phyloP scores from a whole-genome alignment of 495 filamentous ascomycete genomes.

The Aspergillus avenaceus region DNA sequence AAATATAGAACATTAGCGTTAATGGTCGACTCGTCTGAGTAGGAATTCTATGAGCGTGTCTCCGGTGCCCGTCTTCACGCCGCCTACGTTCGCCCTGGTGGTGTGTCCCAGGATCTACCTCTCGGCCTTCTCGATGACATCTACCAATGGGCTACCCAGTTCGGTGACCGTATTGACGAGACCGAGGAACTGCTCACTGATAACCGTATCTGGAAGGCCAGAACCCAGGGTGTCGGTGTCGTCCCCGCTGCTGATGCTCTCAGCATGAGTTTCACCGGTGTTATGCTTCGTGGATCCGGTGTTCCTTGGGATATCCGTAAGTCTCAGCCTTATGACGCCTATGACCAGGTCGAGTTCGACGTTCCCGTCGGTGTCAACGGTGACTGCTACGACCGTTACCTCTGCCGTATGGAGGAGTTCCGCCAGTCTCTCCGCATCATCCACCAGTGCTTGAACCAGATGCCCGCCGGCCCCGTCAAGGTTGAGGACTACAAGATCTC shows the following conservation, averaged over 20 bases:
- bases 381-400: slow-evolving; percentile 98
- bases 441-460: slow-evolving; percentile 97
- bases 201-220: slow-evolving; percentile 97
- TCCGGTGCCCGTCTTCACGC: slow-evolving; percentile 97
- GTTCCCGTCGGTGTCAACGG: slow-evolving; percentile 95
- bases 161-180: slow-evolving; percentile 98
- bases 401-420: slow-evolving; percentile 99
- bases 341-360: slow-evolving; percentile 96
- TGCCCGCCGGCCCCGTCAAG: slow-evolving; percentile 88
- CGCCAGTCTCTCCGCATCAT: slow-evolving; percentile 96
- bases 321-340: slow-evolving; percentile 93
- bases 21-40: not conserved
- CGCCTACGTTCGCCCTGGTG: slow-evolving; percentile 95
- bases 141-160: slow-evolving; percentile 99
- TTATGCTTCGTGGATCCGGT: slow-evolving; percentile 96
- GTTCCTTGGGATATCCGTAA: slow-evolving; percentile 99
- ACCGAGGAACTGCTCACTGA: slow-evolving; percentile 98
- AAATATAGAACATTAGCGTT: not conserved
- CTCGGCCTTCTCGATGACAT: slow-evolving; percentile 96
- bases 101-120: slow-evolving; percentile 93
- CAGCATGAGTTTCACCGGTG: slow-evolving; percentile 92
- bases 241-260: slow-evolving; percentile 88
- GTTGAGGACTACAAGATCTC: slow-evolving; percentile 99
- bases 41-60: slow-evolving; percentile 99
- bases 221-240: slow-evolving; percentile 87